These are phyloP conservation scores for Sporothrix brasiliensis DNA, from an alignment of 2,329 filamentous ascomycete genomes.

Conservation along the genomic window DNA sequence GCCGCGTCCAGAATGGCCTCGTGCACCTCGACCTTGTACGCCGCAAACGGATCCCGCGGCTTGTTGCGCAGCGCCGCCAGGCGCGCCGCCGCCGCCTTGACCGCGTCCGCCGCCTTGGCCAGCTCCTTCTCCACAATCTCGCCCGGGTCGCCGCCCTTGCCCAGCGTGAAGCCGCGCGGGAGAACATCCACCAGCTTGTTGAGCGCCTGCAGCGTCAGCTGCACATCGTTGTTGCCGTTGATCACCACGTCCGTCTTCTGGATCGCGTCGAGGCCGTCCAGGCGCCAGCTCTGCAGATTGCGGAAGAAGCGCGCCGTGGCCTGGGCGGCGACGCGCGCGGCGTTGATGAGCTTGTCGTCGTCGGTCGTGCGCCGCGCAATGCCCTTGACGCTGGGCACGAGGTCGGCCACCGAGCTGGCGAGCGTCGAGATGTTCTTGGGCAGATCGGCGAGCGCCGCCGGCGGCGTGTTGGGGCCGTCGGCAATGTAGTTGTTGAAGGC, in stretches of 20 bases:
- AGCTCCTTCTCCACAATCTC: slow-evolving; percentile 92
- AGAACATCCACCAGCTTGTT: slow-evolving; percentile 93
- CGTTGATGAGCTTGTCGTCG: slow-evolving; percentile 88
- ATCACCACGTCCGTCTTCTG: slow-evolving; percentile 98
- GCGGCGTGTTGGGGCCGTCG: slow-evolving; percentile 86
- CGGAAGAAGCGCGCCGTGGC: slow-evolving; percentile 95
- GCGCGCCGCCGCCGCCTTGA: slow-evolving; percentile 86
- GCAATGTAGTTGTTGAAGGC: slow-evolving; percentile 99
- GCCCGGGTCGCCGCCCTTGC: slow-evolving; percentile 80
- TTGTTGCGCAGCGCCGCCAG: slow-evolving; percentile 93
- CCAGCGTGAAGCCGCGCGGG: slow-evolving; percentile 84
- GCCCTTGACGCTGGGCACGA: slow-evolving; percentile 95
- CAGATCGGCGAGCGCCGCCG: slow-evolving; percentile 59
- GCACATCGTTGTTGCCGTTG: slow-evolving; percentile 94
- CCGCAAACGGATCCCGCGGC: slow-evolving; percentile 91
- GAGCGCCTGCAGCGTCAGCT: slow-evolving; percentile 88
- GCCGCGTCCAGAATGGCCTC: slow-evolving; percentile 93
- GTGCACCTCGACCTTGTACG: slow-evolving; percentile 94
- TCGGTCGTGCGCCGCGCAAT: slow-evolving; percentile 89
- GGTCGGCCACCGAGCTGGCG: slow-evolving; percentile 86
- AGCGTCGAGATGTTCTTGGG: slow-evolving; percentile 93
- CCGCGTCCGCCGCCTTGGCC: slow-evolving; percentile 90
- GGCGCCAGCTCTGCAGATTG: slow-evolving; percentile 85
- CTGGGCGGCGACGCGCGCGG: slow-evolving; percentile 79
- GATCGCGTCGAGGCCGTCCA: slow-evolving; percentile 85